phyloP scores from a whole-genome alignment of 768 basidiomycete species.

The Suillus subaureus region DNA sequence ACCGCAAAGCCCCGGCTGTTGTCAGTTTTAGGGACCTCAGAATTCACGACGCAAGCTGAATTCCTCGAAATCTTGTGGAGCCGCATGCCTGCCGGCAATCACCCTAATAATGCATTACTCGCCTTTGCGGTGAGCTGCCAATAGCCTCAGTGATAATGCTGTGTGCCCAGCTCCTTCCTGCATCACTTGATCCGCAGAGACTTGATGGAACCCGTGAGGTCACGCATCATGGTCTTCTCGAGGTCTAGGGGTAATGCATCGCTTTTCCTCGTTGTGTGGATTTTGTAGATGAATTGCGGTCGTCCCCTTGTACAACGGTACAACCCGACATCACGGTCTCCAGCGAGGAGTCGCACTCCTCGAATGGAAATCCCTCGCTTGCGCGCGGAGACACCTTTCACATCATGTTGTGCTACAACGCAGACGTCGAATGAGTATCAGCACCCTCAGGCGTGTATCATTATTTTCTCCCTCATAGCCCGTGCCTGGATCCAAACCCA shows the following conservation, averaged over 20 bases:
- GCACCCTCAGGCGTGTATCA: slow-evolving; percentile 7
- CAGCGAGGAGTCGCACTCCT: background rate
- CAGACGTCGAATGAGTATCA: background rate
- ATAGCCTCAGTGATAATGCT: slow-evolving; percentile 7
- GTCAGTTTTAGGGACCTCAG: background rate
- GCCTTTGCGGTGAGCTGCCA: slow-evolving; percentile 5
- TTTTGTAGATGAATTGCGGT: background rate
- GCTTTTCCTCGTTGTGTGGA: background rate
- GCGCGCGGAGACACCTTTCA: background rate
- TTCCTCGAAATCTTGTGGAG: background rate
- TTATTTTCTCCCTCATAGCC: slow-evolving; percentile 1
- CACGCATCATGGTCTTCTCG: slow-evolving; percentile 5
- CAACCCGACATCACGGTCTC: background rate
- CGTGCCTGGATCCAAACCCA: background rate
- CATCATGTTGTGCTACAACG: background rate
- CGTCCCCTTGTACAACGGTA: background rate
- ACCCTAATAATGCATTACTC: slow-evolving; percentile 9
- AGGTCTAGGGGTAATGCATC: slow-evolving; percentile 8
- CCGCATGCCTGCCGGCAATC: slow-evolving; percentile 10
- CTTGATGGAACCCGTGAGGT: slow-evolving; percentile 7
- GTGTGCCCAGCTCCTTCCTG: background rate
- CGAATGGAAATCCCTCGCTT: slow-evolving; percentile 4
- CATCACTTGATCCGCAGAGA: slow-evolving; percentile 5
- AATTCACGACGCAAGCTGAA: background rate
- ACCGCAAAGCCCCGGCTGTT: background rate